These are phyloP conservation scores for Lonicera japonica DNA, from an alignment of 129 eudicot species.

Conservation along the genomic window DNA sequence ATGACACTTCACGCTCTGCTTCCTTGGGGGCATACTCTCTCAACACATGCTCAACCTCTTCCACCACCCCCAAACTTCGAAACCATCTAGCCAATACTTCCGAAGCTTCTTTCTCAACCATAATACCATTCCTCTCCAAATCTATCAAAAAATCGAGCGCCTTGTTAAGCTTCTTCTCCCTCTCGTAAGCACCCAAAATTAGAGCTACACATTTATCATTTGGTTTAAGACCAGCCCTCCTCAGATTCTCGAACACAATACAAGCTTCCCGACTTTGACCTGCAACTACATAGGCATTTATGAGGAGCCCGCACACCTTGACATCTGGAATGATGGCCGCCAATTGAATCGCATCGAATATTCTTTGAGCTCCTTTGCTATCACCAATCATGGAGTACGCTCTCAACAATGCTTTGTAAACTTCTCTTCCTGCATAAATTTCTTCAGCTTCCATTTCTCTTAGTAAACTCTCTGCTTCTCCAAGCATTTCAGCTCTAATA, in stretches of 20 bases:
- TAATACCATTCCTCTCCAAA: conserved; percentile 61
- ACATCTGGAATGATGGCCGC: conserved; percentile 78
- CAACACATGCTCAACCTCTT: conserved; percentile 69
- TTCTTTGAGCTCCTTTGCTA: conserved; percentile 71
- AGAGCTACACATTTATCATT: conserved; percentile 76
- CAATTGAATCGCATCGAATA: conserved; percentile 72
- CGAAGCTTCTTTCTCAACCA: conserved; percentile 73
- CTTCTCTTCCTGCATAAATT: conserved; percentile 75
- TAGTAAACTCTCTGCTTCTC: conserved; percentile 48
- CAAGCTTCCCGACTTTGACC: conserved; percentile 72
- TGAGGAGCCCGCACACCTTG: conserved; percentile 62
- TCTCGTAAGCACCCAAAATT: conserved; percentile 57
- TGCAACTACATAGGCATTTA: conserved; percentile 66
- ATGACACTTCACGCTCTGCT: conserved; percentile 2
- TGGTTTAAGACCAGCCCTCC: conserved; percentile 59
- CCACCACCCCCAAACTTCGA: conserved; percentile 66
- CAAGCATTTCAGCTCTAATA: conserved; percentile 63
- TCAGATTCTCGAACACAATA: conserved; percentile 69
- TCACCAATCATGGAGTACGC: conserved; percentile 91
- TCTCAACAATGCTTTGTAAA: conserved; percentile 79
- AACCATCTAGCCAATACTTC: conserved; percentile 75
- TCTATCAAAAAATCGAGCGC: conserved; percentile 61
- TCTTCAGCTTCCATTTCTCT: conserved; percentile 70
- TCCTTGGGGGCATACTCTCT: conserved; percentile 40
- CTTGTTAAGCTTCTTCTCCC: conserved; percentile 60